Conservation (phyloP, 179 eudicot species). For the Beta macrorhiza region DNA sequence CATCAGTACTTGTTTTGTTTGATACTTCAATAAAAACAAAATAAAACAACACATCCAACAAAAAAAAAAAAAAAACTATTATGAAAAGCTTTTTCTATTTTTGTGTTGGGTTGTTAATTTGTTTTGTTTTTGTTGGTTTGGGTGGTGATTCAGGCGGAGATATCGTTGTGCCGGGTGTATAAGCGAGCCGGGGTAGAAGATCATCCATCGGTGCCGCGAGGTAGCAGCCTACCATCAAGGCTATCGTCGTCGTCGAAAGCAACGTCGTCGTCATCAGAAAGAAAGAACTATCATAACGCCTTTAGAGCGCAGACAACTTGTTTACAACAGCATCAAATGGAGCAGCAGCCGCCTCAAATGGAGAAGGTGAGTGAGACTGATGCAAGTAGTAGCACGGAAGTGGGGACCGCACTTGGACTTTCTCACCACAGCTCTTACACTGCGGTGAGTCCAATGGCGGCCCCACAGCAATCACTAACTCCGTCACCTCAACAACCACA, state of each 20-base stretch:
- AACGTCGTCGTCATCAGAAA: constrained; percentile 21
- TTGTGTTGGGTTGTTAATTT: background rate
- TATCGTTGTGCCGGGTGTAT: constrained; percentile 85
- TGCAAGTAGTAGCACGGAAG: constrained; percentile 59
- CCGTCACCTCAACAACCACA: constrained; percentile 2
- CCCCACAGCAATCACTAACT: constrained; percentile 17
- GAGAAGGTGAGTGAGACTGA: constrained; percentile 46
- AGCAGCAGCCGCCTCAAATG: constrained; percentile 33
- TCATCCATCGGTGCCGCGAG: constrained; percentile 60
- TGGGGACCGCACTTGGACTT: constrained; percentile 53
- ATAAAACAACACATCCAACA: background rate
- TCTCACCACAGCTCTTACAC: constrained; percentile 39
- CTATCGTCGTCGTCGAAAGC: constrained; percentile 45
- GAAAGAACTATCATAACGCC: constrained; percentile 28
- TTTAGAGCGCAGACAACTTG: constrained; percentile 26
- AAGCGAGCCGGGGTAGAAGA: constrained; percentile 85
- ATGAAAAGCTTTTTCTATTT: background rate
- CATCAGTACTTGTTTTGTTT: background rate
- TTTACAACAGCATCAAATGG: constrained; percentile 27
- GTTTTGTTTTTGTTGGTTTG: background rate
- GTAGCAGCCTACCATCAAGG: constrained; percentile 31
- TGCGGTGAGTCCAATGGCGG: constrained; percentile 35
- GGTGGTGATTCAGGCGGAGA: constrained; percentile 54
- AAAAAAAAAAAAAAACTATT: background rate
- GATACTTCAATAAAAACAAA: background rate